Conservation (phyloP, 176 grass and related monocot genomes). For the Triticum aestivum region DNA sequence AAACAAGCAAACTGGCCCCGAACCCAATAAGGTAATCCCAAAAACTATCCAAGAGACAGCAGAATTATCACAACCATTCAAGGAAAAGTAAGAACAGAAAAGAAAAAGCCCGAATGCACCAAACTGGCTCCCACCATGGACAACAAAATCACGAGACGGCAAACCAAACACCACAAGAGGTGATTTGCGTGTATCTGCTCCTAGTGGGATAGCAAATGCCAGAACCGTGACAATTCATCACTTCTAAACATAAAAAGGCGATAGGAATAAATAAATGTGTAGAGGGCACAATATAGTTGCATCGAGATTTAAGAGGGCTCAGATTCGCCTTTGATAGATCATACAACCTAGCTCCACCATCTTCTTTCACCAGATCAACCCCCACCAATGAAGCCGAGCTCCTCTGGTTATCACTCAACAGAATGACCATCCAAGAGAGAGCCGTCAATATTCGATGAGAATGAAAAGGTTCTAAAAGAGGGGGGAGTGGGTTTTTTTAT, state of each 20-base stretch:
- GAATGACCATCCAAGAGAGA: conserved; percentile 29
- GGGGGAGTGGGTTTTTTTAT: neutral
- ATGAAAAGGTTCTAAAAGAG: neutral
- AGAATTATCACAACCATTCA: neutral
- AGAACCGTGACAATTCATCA: no score
- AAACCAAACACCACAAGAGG: no score
- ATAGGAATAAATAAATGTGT: no score
- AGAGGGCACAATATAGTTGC: no score
- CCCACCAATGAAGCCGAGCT: neutral
- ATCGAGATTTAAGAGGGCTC: neutral
- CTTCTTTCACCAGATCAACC: neutral
- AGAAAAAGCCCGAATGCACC: no score
- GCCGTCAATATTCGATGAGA: neutral
- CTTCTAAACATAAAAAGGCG: no score
- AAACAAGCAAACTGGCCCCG: neutral
- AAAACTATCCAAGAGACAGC: neutral
- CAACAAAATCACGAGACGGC: no score
- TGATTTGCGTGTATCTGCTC: neutral
- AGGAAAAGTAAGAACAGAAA: neutral
- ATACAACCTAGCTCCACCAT: neutral
- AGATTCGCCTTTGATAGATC: conserved; percentile 34
- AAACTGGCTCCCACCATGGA: no score
- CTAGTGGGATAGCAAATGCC: no score
- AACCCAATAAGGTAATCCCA: neutral
- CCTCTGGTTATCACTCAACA: neutral